Conservation (phyloP, 257 asterid species). For the Nicotiana attenuata region DNA sequence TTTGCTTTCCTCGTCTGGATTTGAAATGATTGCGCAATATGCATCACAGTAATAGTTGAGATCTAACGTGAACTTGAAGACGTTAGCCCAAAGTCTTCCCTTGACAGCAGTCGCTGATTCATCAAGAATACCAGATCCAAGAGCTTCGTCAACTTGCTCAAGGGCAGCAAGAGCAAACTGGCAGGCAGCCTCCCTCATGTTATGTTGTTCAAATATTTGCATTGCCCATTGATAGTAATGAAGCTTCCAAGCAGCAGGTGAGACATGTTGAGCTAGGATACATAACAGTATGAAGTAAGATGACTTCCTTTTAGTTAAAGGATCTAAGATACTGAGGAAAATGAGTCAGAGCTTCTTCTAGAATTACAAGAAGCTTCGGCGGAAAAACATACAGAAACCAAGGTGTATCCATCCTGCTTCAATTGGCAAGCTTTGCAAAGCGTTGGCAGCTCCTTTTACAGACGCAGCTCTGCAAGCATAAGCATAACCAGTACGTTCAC, state of each 20-base stretch:
- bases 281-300: slow-evolving; percentile 14
- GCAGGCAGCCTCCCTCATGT: slow-evolving; percentile 81
- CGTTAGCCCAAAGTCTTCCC: slow-evolving; percentile 94
- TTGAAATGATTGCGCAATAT: slow-evolving; percentile 86
- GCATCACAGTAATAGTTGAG: slow-evolving; percentile 74
- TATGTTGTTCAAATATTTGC: slow-evolving; percentile 91
- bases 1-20: slow-evolving; percentile 96
- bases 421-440: slow-evolving; percentile 68
- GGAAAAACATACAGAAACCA: slow-evolving; percentile 58
- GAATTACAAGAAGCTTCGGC: background rate
- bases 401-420: slow-evolving; percentile 76
- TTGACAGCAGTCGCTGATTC: slow-evolving; percentile 64
- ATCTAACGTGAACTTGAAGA: slow-evolving; percentile 77
- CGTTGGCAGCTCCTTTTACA: slow-evolving; percentile 64
- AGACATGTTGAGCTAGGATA: slow-evolving; percentile 50
- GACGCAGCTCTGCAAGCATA: slow-evolving; percentile 75
- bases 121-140: slow-evolving; percentile 36
- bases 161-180: slow-evolving; percentile 88
- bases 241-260: slow-evolving; percentile 76
- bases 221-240: slow-evolving; percentile 93
- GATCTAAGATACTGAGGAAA: background rate
- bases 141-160: slow-evolving; percentile 97
- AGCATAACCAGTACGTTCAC: background rate
- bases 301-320: background rate
- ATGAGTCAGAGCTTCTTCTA: background rate